These are phyloP conservation scores for Lanzia echinophila DNA, from an alignment of 2,329 filamentous ascomycete genomes.

Conservation along the genomic window DNA sequence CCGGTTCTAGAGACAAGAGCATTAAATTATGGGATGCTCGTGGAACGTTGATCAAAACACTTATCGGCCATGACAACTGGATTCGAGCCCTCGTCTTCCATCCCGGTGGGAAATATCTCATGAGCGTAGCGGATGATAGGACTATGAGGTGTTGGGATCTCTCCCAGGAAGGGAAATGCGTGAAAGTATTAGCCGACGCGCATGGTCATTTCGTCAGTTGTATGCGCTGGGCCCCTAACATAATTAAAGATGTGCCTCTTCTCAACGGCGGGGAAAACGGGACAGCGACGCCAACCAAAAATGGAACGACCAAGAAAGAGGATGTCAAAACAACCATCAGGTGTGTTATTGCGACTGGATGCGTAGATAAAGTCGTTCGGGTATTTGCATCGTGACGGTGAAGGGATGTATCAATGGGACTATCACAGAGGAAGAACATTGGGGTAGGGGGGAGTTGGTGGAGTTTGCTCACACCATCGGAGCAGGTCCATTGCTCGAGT, in stretches of 20 bases:
- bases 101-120: slow-evolving; percentile 81
- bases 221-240: slow-evolving; percentile 77
- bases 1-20: slow-evolving; percentile 81
- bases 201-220: slow-evolving; percentile 83
- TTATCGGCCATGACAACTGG: slow-evolving; percentile 92
- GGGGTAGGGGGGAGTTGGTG: not conserved
- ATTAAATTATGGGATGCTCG: slow-evolving; percentile 85
- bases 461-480: not conserved
- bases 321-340: slow-evolving; percentile 58
- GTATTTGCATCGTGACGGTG: slow-evolving; percentile 56
- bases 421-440: not conserved
- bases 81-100: slow-evolving; percentile 81
- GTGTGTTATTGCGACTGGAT: slow-evolving; percentile 81
- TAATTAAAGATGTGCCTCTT: slow-evolving; percentile 52
- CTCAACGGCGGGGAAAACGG: slow-evolving; percentile 44
- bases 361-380: slow-evolving; percentile 73
- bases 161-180: slow-evolving; percentile 80
- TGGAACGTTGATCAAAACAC: slow-evolving; percentile 76
- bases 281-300: slow-evolving; percentile 8
- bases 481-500: not conserved
- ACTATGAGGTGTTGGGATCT: slow-evolving; percentile 92
- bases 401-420: not conserved
- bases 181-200: slow-evolving; percentile 70
- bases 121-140: slow-evolving; percentile 85
- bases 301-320: slow-evolving; percentile 34